A percentile compares a stretch with the other conserved stretches of the same genome.
phyloP scores from a whole-genome alignment of 805 yeast species.

The Pichia cephalocereana region DNA sequence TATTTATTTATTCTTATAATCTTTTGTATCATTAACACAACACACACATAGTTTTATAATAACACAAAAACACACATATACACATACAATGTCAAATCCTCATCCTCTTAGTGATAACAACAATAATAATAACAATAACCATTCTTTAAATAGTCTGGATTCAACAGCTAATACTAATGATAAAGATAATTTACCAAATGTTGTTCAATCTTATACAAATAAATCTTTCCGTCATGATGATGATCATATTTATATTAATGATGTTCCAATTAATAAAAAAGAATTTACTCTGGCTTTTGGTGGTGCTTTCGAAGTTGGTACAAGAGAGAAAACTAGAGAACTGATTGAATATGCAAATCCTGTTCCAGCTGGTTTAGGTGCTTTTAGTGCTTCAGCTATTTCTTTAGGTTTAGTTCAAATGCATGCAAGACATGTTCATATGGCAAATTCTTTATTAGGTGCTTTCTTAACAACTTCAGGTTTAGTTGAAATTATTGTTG shows the following conservation, averaged over 20 bases:
- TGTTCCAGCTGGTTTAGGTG: conserved; percentile 45
- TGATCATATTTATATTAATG: conserved; percentile 34
- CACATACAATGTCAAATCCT: too few species aligned
- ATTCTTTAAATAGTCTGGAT: too few species aligned
- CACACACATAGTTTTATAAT: too few species aligned
- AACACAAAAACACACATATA: too few species aligned
- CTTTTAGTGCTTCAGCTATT: conserved; percentile 38
- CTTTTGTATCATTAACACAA: too few species aligned
- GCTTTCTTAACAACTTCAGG: conserved; percentile 44
- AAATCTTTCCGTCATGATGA: conserved; percentile 31
- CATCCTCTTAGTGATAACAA: too few species aligned
- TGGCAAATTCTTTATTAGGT: conserved; percentile 35
- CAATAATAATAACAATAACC: too few species aligned
- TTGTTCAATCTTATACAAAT: conserved; percentile 5
- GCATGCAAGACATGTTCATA: conserved; percentile 37
- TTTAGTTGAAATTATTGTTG: conserved; percentile 38
- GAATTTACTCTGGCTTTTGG: conserved; percentile 60
- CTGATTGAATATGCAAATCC: conserved; percentile 32
- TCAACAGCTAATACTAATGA: too few species aligned
- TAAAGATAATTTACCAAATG: conserved; percentile 3
- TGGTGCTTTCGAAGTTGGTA: conserved; percentile 41
- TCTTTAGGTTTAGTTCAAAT: conserved; percentile 37
- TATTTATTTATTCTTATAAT: too few species aligned
- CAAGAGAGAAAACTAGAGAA: conserved; percentile 21
- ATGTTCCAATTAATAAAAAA: conserved; percentile 35